Conservation (phyloP, 768 basidiomycete species). For the Pluteus cervinus region DNA sequence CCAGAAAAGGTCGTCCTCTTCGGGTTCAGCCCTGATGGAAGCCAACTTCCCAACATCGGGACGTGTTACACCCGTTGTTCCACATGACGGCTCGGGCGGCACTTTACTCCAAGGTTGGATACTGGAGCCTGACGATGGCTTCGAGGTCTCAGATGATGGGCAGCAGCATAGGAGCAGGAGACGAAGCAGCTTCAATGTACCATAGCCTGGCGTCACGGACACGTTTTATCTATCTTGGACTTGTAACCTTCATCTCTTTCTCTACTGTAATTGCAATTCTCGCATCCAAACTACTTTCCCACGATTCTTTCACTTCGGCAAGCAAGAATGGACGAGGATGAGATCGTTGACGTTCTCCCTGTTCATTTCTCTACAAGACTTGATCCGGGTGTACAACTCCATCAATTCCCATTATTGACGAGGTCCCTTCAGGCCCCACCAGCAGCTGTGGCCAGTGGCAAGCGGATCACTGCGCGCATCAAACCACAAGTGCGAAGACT, state of each 20-base stretch:
- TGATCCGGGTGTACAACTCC: conserved; percentile 61
- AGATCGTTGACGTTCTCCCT: conserved; percentile 62
- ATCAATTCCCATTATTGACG: conserved; percentile 75
- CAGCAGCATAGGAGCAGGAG: too few relatives aligned
- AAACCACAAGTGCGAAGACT: conserved; percentile 57
- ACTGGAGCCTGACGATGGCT: background rate
- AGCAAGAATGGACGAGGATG: conserved; percentile 44
- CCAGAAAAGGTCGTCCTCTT: conserved; percentile 2
- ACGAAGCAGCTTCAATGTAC: too few relatives aligned
- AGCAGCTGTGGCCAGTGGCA: conserved; percentile 65
- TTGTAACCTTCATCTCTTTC: too few relatives aligned
- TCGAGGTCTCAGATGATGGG: too few relatives aligned
- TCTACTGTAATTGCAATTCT: too few relatives aligned
- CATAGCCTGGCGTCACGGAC: too few relatives aligned
- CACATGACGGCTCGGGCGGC: conserved; percentile 17
- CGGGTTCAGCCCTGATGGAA: conserved; percentile 8
- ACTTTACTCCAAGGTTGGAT: conserved; percentile 15
- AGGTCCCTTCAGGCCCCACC: conserved; percentile 74
- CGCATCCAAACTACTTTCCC: too few relatives aligned
- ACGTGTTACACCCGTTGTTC: conserved; percentile 22
- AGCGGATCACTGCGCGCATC: conserved; percentile 67
- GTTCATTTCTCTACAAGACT: conserved; percentile 64
- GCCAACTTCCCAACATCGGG: conserved; percentile 23
- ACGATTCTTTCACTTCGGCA: background rate
- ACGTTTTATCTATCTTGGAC: too few relatives aligned